phyloP scores from a whole-genome alignment of 2,329 filamentous ascomycete species.

The Scopulariopsis brevicaulis region DNA sequence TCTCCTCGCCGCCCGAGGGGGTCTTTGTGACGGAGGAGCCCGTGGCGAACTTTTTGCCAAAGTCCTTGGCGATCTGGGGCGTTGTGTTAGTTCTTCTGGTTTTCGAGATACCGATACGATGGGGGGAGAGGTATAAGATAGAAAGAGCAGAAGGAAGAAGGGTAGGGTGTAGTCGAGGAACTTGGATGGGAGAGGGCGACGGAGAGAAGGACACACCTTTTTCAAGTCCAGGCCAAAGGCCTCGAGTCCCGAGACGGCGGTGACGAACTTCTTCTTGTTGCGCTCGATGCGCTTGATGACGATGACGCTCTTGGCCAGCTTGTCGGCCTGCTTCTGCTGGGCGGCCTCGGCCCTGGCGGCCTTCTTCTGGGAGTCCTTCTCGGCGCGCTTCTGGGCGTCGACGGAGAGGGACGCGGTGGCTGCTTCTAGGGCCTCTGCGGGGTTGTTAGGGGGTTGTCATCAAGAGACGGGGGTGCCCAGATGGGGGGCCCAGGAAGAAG shows the following conservation, averaged over 20 bases:
- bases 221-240: conserved; percentile 87
- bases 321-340: conserved; percentile 73
- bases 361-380: conserved; percentile 95
- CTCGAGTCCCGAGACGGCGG: conserved; percentile 82
- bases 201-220: conserved; percentile 36
- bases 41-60: conserved; percentile 97
- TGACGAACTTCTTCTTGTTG: conserved; percentile 96
- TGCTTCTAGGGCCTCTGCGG: conserved; percentile 64
- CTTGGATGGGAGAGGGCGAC: no score
- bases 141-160: not conserved
- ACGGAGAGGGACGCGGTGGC: conserved; percentile 79
- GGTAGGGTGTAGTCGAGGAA: no score
- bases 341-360: conserved; percentile 84
- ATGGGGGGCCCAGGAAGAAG: not conserved
- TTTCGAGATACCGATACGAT: not conserved
- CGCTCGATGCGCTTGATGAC: conserved; percentile 95
- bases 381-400: conserved; percentile 86
- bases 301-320: conserved; percentile 71
- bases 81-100: not conserved
- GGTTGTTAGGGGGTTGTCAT: not conserved
- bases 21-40: conserved; percentile 81
- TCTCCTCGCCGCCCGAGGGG: conserved; percentile 77
- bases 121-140: not conserved
- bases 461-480: not conserved
- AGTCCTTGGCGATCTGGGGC: conserved; percentile 67